Evolutionary conservation across 169 alveolate species (phyloP).

Genomic region (Plasmodium inui): DNA sequence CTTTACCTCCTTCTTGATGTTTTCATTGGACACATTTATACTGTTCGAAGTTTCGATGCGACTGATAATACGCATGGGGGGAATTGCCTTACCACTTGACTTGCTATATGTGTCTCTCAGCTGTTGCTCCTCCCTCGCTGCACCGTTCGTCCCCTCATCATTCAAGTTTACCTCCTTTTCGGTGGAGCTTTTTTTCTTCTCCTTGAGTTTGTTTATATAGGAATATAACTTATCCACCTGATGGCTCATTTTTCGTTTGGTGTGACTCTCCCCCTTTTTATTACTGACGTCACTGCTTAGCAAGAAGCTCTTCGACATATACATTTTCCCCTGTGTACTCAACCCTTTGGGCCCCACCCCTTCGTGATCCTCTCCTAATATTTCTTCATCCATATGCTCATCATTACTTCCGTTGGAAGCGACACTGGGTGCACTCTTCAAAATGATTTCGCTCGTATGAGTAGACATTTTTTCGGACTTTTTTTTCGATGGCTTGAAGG

Average conservation of each 20-base stretch:
- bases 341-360: neutral
- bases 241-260: slow-evolving; percentile 11
- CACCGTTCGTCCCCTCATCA: neutral
- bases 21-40: neutral
- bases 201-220: slow-evolving; percentile 53
- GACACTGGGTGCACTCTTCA: slow-evolving; percentile 3
- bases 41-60: slow-evolving; percentile 3
- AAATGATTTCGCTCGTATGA: neutral
- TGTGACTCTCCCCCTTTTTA: neutral
- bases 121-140: neutral
- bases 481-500: slow-evolving; percentile 43
- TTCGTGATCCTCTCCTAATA: neutral
- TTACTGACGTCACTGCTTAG: slow-evolving; percentile 17
- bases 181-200: slow-evolving; percentile 15
- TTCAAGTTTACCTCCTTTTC: neutral
- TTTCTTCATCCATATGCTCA: slow-evolving; percentile 3
- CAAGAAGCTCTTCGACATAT: neutral
- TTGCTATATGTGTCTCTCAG: neutral
- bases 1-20: neutral
- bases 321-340: neutral
- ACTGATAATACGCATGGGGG: neutral
- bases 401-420: neutral
- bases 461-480: neutral
- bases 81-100: neutral
- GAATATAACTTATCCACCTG: slow-evolving; percentile 64